phyloP scores from a whole-genome alignment of 257 asterid genomes.

The Nicotiana noctiflora region DNA sequence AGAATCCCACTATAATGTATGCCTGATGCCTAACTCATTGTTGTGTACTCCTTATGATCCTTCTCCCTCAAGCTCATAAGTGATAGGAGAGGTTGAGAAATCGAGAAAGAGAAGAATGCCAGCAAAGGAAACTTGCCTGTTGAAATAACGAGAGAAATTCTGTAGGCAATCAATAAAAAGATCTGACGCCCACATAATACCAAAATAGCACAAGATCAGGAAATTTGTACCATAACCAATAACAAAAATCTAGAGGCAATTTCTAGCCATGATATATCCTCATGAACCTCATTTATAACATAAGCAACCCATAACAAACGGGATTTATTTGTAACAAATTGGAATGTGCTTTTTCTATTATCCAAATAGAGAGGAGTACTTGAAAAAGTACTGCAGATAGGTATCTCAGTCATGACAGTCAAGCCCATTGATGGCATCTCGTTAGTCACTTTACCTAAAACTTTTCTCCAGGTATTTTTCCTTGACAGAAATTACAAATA shows the following conservation, averaged over 20 bases:
- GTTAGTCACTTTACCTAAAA: no score
- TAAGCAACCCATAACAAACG: constrained; percentile 45
- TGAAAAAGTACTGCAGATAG: background rate
- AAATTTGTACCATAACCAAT: constrained; percentile 43
- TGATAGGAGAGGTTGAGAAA: constrained; percentile 77
- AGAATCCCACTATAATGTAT: constrained; percentile 50
- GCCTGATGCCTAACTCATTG: constrained; percentile 74
- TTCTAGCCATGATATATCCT: constrained; percentile 51
- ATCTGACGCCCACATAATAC: background rate
- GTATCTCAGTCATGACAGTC: background rate
- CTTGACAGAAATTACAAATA: no score
- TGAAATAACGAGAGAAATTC: constrained; percentile 1
- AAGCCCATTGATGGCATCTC: background rate
- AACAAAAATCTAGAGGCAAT: constrained; percentile 59
- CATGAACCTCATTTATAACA: constrained; percentile 56
- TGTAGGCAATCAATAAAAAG: background rate
- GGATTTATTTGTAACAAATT: no score
- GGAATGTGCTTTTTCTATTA: no score
- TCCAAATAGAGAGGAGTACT: background rate
- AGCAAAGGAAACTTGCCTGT: constrained; percentile 71
- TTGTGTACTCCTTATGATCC: constrained; percentile 32
- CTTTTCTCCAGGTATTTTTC: no score
- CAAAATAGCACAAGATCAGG: constrained; percentile 14
- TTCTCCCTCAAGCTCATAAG: constrained; percentile 51
- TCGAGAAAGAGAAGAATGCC: constrained; percentile 63